These are phyloP conservation scores for Cercospora nicotianae DNA, from an alignment of 2,329 filamentous ascomycete genomes.

Conservation along the genomic window DNA sequence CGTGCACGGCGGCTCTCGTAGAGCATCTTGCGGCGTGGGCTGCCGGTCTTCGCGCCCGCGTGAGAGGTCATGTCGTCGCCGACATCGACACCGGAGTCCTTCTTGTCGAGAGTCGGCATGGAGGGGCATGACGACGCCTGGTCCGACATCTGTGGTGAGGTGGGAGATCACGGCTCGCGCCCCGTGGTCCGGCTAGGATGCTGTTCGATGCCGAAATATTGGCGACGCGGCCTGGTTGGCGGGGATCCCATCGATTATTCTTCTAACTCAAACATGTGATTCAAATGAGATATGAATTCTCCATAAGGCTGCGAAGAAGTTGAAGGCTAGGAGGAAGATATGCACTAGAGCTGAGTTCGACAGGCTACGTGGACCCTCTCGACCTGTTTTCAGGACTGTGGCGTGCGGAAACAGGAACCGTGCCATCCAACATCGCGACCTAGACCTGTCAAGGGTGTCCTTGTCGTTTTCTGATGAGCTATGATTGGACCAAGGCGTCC, in stretches of 20 bases:
- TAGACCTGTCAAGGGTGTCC: not conserved
- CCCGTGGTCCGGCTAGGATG: constrained; percentile 7
- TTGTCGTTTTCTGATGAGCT: not conserved
- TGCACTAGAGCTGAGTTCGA: not conserved
- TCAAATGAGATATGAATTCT: not conserved
- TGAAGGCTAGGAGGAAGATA: not conserved
- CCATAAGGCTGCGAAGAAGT: not conserved
- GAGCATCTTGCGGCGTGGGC: constrained; percentile 21
- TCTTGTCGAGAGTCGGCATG: constrained; percentile 13
- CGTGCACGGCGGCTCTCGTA: constrained; percentile 35
- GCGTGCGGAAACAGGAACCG: not conserved
- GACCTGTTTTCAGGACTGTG: constrained; percentile 2
- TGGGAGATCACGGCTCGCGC: constrained; percentile 8
- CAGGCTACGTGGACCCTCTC: not conserved
- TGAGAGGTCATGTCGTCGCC: constrained; percentile 19
- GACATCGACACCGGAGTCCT: constrained; percentile 15
- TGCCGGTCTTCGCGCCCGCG: constrained; percentile 10
- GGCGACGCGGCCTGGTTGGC: constrained; percentile 5
- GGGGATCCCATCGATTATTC: constrained; percentile 8
- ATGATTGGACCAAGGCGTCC: not conserved
- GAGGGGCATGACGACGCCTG: constrained; percentile 9
- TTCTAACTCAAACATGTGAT: not conserved
- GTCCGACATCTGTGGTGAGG: constrained; percentile 8
- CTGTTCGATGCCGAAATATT: constrained; percentile 9
- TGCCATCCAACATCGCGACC: not conserved